Conservation (phyloP, 805 yeast species). For the Hanseniaspora lachancei region DNA sequence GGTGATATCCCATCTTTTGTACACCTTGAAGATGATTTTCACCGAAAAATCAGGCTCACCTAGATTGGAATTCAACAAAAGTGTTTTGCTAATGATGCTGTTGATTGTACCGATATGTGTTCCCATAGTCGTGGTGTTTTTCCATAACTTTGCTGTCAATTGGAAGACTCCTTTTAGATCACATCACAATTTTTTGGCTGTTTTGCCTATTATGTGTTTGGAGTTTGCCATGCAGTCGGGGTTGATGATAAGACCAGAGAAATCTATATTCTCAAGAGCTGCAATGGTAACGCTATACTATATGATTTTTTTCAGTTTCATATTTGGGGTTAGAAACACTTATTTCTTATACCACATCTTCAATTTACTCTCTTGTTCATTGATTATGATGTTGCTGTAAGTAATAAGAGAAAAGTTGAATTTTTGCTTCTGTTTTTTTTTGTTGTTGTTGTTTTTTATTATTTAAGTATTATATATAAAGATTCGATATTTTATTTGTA, state of each 20-base stretch:
- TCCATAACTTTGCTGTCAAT: conserved; percentile 60
- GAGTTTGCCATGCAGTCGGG: conserved; percentile 21
- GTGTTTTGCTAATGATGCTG: conserved; percentile 52
- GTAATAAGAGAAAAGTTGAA: too few relatives aligned
- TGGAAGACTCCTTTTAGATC: conserved; percentile 81
- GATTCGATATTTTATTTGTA: background rate
- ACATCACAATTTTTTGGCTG: conserved; percentile 70
- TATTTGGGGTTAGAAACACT: conserved; percentile 71
- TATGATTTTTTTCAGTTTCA: conserved; percentile 44
- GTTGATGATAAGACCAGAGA: conserved; percentile 6
- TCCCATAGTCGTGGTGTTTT: conserved; percentile 68
- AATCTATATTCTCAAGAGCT: conserved; percentile 22
- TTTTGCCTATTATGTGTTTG: conserved; percentile 55
- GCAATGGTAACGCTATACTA: conserved; percentile 35
- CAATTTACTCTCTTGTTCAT: conserved; percentile 49
- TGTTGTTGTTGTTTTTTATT: background rate
- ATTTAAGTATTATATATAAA: background rate
- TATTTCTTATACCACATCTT: conserved; percentile 72
- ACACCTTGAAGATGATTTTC: background rate
- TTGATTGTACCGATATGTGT: conserved; percentile 70
- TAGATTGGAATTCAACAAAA: conserved; percentile 45
- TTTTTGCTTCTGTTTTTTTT: background rate
- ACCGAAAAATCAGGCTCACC: conserved; percentile 19
- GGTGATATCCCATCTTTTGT: conserved; percentile 37
- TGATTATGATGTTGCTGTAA: conserved; percentile 21